Evolutionary conservation across 208 protist species (phyloP).

Genomic region (Spironucleus salmonicida): DNA sequence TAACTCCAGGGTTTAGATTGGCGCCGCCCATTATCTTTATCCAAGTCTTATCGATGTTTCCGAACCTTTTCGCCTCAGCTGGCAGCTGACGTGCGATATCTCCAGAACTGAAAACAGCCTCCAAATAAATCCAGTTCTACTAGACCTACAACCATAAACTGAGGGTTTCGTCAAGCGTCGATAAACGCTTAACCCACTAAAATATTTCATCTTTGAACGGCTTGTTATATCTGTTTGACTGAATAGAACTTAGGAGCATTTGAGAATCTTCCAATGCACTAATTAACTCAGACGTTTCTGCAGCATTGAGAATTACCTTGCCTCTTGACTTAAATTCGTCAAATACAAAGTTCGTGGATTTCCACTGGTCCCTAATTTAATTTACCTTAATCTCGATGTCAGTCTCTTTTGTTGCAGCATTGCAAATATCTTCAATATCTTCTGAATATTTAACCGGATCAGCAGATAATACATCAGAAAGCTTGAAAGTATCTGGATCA

Average conservation of each 20-base stretch:
- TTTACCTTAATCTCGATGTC: constrained; percentile 79
- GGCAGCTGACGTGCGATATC: constrained; percentile 88
- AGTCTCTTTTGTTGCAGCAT: constrained; percentile 68
- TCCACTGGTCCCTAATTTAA: constrained; percentile 61
- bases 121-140: constrained; percentile 81
- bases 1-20: constrained; percentile 50
- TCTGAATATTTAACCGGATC: constrained; percentile 62
- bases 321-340: constrained; percentile 70
- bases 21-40: constrained; percentile 54
- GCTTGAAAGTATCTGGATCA: constrained; percentile 69
- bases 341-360: constrained; percentile 70
- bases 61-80: constrained; percentile 73
- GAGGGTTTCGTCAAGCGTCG: constrained; percentile 70
- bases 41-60: constrained; percentile 75
- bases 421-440: constrained; percentile 75
- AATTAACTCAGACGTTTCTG: constrained; percentile 62
- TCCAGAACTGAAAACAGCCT: constrained; percentile 69
- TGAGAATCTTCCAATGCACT: constrained; percentile 75
- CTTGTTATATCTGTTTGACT: constrained; percentile 51
- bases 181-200: constrained; percentile 76
- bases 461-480: constrained; percentile 67
- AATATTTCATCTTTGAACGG: constrained; percentile 72
- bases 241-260: constrained; percentile 68
- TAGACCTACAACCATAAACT: constrained; percentile 68
- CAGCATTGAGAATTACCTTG: constrained; percentile 67